Evolutionary conservation across 257 asterid species (phyloP).

Genomic region (Dorcoceras hygrometricum): DNA sequence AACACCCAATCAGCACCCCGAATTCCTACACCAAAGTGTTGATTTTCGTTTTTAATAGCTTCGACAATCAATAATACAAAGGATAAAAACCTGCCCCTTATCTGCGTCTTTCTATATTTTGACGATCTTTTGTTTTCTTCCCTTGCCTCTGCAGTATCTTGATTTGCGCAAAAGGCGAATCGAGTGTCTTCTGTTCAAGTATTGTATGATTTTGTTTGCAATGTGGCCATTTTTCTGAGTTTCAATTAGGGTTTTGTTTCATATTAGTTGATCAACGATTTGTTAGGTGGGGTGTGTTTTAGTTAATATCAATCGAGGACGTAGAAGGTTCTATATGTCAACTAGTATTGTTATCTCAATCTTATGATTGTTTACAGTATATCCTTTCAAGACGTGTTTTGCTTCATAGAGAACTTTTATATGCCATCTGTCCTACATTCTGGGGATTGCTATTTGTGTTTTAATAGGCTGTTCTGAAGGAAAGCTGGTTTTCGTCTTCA

Average conservation of each 20-base stretch:
- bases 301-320: conserved; percentile 14
- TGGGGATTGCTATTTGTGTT: conserved; percentile 17
- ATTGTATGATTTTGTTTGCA: conserved; percentile 32
- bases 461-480: conserved; percentile 21
- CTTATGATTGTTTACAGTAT: conserved; percentile 5
- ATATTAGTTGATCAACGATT: conserved; percentile 34
- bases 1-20: conserved; percentile 8
- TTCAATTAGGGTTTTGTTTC: conserved; percentile 43
- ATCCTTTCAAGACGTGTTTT: conserved; percentile 19
- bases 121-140: conserved; percentile 30
- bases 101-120: conserved; percentile 20
- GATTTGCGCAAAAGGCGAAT: conserved; percentile 9
- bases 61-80: conserved; percentile 15
- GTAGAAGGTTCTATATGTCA: conserved; percentile 14
- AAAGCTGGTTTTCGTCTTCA: conserved; percentile 21
- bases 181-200: conserved; percentile 15
- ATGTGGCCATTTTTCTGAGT: conserved; percentile 27
- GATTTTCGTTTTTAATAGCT: conserved; percentile 17
- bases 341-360: conserved; percentile 9
- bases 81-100: conserved; percentile 20
- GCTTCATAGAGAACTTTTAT: conserved; percentile 29
- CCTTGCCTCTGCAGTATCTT: not conserved
- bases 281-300: conserved; percentile 16
- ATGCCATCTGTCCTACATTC: conserved; percentile 5
- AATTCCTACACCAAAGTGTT: conserved; percentile 25